Base-by-base conservation (phyloP, 306 rosid species). In the Prunus mume region DNA sequence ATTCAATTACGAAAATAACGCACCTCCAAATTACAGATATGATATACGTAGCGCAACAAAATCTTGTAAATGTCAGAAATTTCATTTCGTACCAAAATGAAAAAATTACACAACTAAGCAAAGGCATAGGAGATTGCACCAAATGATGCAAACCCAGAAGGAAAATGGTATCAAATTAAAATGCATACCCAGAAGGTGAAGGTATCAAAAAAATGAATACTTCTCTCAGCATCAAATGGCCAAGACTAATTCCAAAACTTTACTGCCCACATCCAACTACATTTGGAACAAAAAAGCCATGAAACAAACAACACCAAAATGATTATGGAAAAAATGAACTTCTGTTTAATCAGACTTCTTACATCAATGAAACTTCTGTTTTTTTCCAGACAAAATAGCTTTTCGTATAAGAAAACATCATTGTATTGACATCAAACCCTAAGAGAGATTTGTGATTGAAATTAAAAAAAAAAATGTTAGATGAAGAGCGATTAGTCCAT, bases 401-500 rank as follows among this genome's bases (percentile, higher is more conserved):
- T 49, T 47, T 49, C 54, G 6, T 49, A 49, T 49, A 13, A 72
- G 57, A 56, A 67, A 86, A 61, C 64, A 69, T 72, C 61, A 41
- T 55, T 62, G 45, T 54, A 25, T 45, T 22, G 72, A 32, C 50
- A 82, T 47, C 66, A 80, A 82, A 80, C 88, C 83, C 86, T 79
- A 77, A 72, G 34, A 79, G 73, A 65, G 67, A 75, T 80, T 41
- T 41, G 22, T 74, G 77, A 75, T 58, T 60, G 56, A 77, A 51
- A 66, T 8, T 60, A 20, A 43, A 32, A 68, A n/a, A 32, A 71
- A 64, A 54, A 69, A 71, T 12, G 68, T 28, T n/a, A 38, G 80
- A 63, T n/a, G 66, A 22, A 62, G 32, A 76, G 52, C 74, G 74
- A 83, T 72, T 74, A 74, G 85, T 77, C 65, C 75, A 71, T 66